Base-by-base conservation (phyloP, 2,329 filamentous ascomycete species). In the Hymenoscyphus repandus region DNA sequence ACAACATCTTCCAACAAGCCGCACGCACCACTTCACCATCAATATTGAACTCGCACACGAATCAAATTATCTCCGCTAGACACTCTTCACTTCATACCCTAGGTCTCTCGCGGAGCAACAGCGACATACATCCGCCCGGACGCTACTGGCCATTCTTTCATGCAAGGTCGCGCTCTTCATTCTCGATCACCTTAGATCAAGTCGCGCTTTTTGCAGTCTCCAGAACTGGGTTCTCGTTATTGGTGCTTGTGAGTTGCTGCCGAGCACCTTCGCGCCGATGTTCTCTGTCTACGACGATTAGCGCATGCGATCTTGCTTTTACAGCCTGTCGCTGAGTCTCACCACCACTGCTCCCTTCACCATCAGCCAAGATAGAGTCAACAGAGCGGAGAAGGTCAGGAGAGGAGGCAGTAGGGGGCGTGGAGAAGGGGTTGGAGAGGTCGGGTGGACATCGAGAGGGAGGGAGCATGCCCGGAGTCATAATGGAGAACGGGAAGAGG, bases 401-500 rank as follows among this genome's bases (percentile, higher is more conserved):
- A 58, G 60, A 57, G 57, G 61, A 58, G 58, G 60, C 41, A 52
- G 58, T 53, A 51, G 60, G 57, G 60, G 61, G 55, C 42, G 55
- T 51, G 47, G 40, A 53, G 53, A 57, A 59, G 56, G 59, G 59
- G 54, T 57, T 47, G 49, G 62, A 55, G 51, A 56, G 56, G 56
- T 43, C 40, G 54, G 57, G 56, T 54, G 58, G 56, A 39, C 51
- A 54, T 43, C 42, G 50, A 32, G 50, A 52, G 37, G 49, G 45
- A 52, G 58, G 57, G 62, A 68, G 55, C 62, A 79, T 79, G 77
- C 75, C 77, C 56, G 74, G 76, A 61, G 70, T 78, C 70, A 74
- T 71, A 60, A 80, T 79, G 76, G 76, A 80, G 58, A 73, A 74
- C 69, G 75, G 75, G 67, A 70, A 68, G 64, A 72, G 73, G 64